Evolutionary conservation across 352 stramenopile species (phyloP).

Genomic region (Phytophthora megakarya): DNA sequence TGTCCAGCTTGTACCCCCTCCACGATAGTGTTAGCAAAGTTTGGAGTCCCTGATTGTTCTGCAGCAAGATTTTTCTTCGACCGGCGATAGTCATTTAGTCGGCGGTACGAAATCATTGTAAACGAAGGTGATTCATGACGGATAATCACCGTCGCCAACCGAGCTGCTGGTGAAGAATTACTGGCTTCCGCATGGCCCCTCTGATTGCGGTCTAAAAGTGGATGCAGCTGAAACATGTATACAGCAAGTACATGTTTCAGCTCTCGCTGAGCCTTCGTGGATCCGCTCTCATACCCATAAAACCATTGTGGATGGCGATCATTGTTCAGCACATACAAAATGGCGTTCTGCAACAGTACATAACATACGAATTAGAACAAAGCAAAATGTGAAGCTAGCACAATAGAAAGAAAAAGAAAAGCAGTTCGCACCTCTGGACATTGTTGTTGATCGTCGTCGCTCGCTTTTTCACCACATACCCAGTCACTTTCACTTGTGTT

Average conservation of each 20-base stretch:
- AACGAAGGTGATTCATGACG: constrained; percentile 35
- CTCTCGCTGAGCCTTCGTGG: constrained; percentile 41
- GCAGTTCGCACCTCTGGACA: constrained; percentile 24
- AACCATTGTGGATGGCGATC: constrained; percentile 41
- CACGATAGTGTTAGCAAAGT: not conserved
- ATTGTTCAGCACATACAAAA: constrained; percentile 46
- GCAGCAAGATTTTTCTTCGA: not conserved
- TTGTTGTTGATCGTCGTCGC: constrained; percentile 27
- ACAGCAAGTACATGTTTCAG: constrained; percentile 39
- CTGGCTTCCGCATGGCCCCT: too few species aligned
- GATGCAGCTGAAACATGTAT: constrained; percentile 37
- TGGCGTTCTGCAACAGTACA: constrained; percentile 24
- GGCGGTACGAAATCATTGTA: constrained; percentile 41
- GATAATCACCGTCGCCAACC: constrained; percentile 24
- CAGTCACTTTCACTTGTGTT: constrained; percentile 23
- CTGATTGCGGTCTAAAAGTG: not conserved
- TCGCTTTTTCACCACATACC: constrained; percentile 31
- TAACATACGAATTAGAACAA: too few species aligned
- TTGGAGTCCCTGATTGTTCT: not conserved
- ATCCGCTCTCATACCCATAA: constrained; percentile 49
- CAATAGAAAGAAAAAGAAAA: not conserved
- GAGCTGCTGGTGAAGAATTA: not conserved
- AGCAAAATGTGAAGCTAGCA: too few species aligned
- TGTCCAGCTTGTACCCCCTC: not conserved
- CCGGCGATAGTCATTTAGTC: constrained; percentile 5